These are phyloP conservation scores for Kazachstania kunashirensis DNA, from an alignment of 805 yeast species.

Conservation along the genomic window DNA sequence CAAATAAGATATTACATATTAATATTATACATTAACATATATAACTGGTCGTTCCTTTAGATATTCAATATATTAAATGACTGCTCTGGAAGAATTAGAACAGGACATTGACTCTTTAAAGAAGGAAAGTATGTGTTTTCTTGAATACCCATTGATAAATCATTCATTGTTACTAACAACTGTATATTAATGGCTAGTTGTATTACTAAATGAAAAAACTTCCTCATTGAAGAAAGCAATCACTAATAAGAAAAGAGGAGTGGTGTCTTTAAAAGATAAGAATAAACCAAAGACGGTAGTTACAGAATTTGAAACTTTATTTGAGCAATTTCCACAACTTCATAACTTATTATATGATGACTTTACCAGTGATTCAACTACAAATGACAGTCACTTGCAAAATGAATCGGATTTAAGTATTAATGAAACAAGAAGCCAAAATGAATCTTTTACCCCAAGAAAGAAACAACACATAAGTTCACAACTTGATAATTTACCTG, in stretches of 20 bases:
- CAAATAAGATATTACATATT: too few relatives aligned
- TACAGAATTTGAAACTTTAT: conserved; percentile 14
- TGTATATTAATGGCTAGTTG: background rate
- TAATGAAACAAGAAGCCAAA: background rate
- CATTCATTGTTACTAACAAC: conserved; percentile 2
- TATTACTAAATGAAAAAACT: conserved; percentile 11
- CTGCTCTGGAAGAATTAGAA: conserved; percentile 23
- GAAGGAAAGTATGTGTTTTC: conserved; percentile 20
- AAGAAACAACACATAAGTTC: background rate
- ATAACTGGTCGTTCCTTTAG: too few relatives aligned
- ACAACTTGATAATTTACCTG: conserved; percentile 9
- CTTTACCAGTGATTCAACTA: background rate
- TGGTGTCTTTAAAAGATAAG: background rate
- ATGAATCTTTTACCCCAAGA: background rate
- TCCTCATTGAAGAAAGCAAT: conserved; percentile 7
- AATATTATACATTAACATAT: too few relatives aligned
- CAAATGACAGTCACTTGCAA: background rate
- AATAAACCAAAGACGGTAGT: conserved; percentile 7
- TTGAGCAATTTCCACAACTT: conserved; percentile 19
- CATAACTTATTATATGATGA: conserved; percentile 11
- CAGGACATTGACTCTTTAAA: conserved; percentile 31
- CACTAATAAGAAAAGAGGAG: background rate
- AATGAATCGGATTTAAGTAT: background rate
- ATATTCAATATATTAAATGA: conserved; percentile 21
- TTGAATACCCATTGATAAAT: too few relatives aligned